Conservation (phyloP, 1,284 basidiomycete species). For the Xerocomus cyaneibrunnescens region DNA sequence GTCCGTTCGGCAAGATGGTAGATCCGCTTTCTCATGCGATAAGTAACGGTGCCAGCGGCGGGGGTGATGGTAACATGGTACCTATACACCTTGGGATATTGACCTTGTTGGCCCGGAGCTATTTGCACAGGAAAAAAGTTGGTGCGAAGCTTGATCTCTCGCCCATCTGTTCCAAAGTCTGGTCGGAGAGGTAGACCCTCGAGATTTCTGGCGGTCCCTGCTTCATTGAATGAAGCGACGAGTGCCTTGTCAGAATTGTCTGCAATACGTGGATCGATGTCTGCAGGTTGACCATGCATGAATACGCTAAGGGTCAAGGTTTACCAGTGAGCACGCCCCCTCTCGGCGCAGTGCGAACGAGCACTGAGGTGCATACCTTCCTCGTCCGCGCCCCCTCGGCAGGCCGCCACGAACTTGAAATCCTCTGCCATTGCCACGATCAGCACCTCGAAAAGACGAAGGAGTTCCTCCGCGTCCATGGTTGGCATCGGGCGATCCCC, state of each 20-base stretch:
- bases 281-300: slow-evolving; percentile 44
- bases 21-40: slow-evolving; percentile 64
- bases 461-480: slow-evolving; percentile 32
- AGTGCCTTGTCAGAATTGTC: slow-evolving; percentile 58
- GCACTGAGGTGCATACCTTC: slow-evolving; percentile 47
- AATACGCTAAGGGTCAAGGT: slow-evolving; percentile 50
- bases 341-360: not conserved
- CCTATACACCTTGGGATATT: slow-evolving; percentile 68
- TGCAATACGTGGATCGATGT: slow-evolving; percentile 58
- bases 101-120: no score
- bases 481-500: slow-evolving; percentile 26
- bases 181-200: slow-evolving; percentile 65
- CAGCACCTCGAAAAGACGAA: slow-evolving; percentile 29
- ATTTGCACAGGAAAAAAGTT: slow-evolving; percentile 74
- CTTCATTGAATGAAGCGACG: slow-evolving; percentile 48
- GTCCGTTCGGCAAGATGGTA: slow-evolving; percentile 69
- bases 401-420: slow-evolving; percentile 36
- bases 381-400: slow-evolving; percentile 40
- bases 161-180: slow-evolving; percentile 62
- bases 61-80: slow-evolving; percentile 69
- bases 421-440: slow-evolving; percentile 32
- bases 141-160: slow-evolving; percentile 59
- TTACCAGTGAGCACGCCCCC: no score
- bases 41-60: slow-evolving; percentile 44
- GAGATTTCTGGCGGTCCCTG: no score